phyloP scores from a whole-genome alignment of 192 early-diverging fungal species.

The Rhizoclosmatium sp. region DNA sequence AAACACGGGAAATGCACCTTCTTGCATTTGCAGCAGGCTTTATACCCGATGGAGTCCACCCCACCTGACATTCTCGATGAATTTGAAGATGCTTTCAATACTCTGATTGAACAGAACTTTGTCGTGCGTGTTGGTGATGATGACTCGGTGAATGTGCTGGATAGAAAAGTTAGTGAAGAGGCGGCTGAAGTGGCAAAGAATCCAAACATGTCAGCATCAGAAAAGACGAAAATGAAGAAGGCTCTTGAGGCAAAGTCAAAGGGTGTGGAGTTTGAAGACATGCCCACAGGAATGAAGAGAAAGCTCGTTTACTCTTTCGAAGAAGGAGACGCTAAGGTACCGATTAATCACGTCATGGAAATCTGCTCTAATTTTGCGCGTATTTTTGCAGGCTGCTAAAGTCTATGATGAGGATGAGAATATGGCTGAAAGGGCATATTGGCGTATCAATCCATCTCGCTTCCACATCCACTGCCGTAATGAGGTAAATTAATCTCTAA shows the following conservation, averaged over 20 bases:
- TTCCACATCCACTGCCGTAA: conserved; percentile 47
- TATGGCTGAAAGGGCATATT: conserved; percentile 19
- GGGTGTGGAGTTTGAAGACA: conserved; percentile 43
- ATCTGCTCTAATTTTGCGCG: not conserved
- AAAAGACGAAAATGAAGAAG: conserved; percentile 50
- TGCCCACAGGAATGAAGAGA: conserved; percentile 25
- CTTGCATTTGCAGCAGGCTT: not conserved
- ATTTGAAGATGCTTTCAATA: conserved; percentile 35
- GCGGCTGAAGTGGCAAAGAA: conserved; percentile 43
- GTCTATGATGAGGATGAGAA: conserved; percentile 39
- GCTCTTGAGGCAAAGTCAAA: conserved; percentile 28
- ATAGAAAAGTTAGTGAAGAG: conserved; percentile 45
- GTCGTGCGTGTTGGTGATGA: conserved; percentile 32
- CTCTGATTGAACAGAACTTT: conserved; percentile 38
- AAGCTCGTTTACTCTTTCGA: conserved; percentile 35
- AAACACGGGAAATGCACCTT: conserved; percentile 45
- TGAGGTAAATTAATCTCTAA: conserved; percentile 21
- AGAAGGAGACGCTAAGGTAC: conserved; percentile 39
- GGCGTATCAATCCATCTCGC: conserved; percentile 31
- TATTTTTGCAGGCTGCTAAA: conserved; percentile 20
- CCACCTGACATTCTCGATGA: conserved; percentile 19
- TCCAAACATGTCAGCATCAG: conserved; percentile 49
- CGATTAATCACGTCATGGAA: not conserved
- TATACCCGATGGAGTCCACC: not conserved
- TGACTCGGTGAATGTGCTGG: conserved; percentile 39